Conservation (phyloP, 108 stramenopile species). For the Pinguiococcus pyrenoidosus region DNA sequence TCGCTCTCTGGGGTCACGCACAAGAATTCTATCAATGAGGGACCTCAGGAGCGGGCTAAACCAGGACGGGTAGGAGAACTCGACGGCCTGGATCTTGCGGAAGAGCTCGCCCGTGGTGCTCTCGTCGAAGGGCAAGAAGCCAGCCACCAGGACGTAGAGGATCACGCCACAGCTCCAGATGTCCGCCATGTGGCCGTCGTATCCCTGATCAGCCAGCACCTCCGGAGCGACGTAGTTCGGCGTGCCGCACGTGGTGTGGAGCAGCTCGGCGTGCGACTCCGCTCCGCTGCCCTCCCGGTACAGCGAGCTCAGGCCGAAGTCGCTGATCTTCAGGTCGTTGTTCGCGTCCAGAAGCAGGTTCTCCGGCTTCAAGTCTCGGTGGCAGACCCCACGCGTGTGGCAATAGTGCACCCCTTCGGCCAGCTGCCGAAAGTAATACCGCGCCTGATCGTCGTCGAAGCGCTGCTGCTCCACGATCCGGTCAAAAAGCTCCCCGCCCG, state of each 20-base stretch:
- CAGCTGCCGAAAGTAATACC: slow-evolving; percentile 62
- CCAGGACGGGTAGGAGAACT: slow-evolving; percentile 51
- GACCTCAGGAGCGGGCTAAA: slow-evolving; percentile 36
- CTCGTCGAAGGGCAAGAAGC: slow-evolving; percentile 67
- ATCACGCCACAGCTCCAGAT: slow-evolving; percentile 60
- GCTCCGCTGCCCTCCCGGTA: slow-evolving; percentile 35
- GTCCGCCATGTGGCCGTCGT: slow-evolving; percentile 59
- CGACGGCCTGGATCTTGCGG: slow-evolving; percentile 51
- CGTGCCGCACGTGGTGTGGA: slow-evolving; percentile 62
- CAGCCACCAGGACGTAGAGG: slow-evolving; percentile 60
- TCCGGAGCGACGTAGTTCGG: slow-evolving; percentile 69
- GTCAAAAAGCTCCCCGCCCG: slow-evolving; percentile 72
- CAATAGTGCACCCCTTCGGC: slow-evolving; percentile 57
- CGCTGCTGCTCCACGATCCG: slow-evolving; percentile 49
- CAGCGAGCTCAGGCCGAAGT: slow-evolving; percentile 79
- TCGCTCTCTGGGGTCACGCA: slow-evolving; percentile 45
- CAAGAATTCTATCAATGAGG: slow-evolving; percentile 53
- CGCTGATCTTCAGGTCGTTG: slow-evolving; percentile 77
- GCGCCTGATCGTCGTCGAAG: slow-evolving; percentile 53
- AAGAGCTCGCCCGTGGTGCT: slow-evolving; percentile 49
- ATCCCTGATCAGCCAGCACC: slow-evolving; percentile 58
- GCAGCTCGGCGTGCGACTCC: slow-evolving; percentile 19
- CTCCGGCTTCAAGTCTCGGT: slow-evolving; percentile 49
- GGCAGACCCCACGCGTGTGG: slow-evolving; percentile 53
- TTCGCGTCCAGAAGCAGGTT: slow-evolving; percentile 64